phyloP scores from a whole-genome alignment of 345 rosid species.

The Pistacia integerrima region DNA sequence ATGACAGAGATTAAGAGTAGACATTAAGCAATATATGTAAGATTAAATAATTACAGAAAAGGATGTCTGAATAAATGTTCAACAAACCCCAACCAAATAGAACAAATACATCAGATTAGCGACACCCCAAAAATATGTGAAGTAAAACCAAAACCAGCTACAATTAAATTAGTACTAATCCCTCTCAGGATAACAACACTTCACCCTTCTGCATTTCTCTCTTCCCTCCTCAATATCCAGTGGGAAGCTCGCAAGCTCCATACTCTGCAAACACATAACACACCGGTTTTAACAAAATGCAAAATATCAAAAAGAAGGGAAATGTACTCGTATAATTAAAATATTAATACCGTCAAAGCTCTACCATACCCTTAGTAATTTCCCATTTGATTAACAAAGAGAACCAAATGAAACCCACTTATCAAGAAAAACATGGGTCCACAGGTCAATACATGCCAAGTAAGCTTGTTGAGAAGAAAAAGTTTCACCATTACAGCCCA shows the following conservation, averaged over 20 bases:
- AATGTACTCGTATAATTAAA: too few species aligned
- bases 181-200: neutral
- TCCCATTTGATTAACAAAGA: neutral
- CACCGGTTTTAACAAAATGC: too few species aligned
- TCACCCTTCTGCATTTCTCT: neutral
- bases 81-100: neutral
- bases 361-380: neutral
- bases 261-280: conserved; percentile 43
- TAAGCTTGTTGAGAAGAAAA: too few species aligned
- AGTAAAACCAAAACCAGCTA: neutral
- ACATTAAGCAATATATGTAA: neutral
- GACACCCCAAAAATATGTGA: neutral
- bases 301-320: too few species aligned
- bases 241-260: conserved; percentile 66
- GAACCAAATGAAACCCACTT: too few species aligned
- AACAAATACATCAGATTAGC: neutral
- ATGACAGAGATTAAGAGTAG: neutral
- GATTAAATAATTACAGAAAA: neutral
- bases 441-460: too few species aligned
- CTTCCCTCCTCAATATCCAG: conserved; percentile 45
- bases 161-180: neutral
- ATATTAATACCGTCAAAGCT: too few species aligned
- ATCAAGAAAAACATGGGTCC: too few species aligned
- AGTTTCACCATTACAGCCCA: too few species aligned
- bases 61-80: neutral